Conservation (phyloP, 495 filamentous ascomycete genomes). For the Cairneyella variabilis region DNA sequence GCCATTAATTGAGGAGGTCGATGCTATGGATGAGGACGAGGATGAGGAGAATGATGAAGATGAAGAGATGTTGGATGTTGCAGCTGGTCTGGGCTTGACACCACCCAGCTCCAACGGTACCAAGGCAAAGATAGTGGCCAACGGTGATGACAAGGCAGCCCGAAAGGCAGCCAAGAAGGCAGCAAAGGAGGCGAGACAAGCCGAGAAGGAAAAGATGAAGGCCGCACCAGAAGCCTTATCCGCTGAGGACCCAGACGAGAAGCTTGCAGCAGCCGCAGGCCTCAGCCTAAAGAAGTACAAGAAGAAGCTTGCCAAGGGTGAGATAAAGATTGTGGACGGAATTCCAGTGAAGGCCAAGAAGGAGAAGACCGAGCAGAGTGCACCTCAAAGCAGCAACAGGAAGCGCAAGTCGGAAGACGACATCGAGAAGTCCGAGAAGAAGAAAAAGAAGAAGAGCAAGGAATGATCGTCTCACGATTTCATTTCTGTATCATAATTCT, state of each 20-base stretch:
- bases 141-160: slow-evolving; percentile 19
- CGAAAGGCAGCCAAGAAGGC: slow-evolving; percentile 35
- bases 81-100: slow-evolving; percentile 18
- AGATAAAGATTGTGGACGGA: slow-evolving; percentile 57
- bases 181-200: slow-evolving; percentile 39
- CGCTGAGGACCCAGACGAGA: slow-evolving; percentile 30
- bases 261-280: slow-evolving; percentile 56
- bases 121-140: slow-evolving; percentile 17
- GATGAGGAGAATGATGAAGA: slow-evolving; percentile 16
- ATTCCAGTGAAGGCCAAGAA: slow-evolving; percentile 65
- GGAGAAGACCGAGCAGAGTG: slow-evolving; percentile 59
- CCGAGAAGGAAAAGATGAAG: slow-evolving; percentile 33
- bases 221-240: slow-evolving; percentile 23
- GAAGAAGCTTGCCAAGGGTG: slow-evolving; percentile 65
- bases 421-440: slow-evolving; percentile 45
- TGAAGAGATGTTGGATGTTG: slow-evolving; percentile 27
- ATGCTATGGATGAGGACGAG: slow-evolving; percentile 47
- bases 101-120: slow-evolving; percentile 16
- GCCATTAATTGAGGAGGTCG: slow-evolving; percentile 29
- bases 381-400: slow-evolving; percentile 24
- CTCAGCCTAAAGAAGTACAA: slow-evolving; percentile 66
- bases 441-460: slow-evolving; percentile 41
- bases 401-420: slow-evolving; percentile 41
- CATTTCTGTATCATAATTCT: slow-evolving; percentile 29
- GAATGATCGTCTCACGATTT: slow-evolving; percentile 14